A percentile compares a stretch with the other conserved stretches of the same genome.
These are phyloP conservation scores for Elsinoe ampelina DNA, from an alignment of 2,329 filamentous ascomycete species.

Conservation along the genomic window DNA sequence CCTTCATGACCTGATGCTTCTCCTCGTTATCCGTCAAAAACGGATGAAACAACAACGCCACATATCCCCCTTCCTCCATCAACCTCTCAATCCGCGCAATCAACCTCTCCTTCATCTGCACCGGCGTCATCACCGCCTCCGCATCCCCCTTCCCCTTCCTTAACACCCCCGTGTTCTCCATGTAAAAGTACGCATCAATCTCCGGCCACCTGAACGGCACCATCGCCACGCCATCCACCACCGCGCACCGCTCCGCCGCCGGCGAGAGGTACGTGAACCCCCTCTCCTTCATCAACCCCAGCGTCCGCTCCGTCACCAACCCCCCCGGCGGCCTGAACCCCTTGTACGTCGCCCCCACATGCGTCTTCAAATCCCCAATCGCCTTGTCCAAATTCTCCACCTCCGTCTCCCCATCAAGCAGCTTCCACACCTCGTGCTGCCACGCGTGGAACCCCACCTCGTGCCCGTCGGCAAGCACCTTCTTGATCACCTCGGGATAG, in stretches of 20 bases:
- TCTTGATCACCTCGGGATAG: constrained; percentile 20
- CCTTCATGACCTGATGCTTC: constrained; percentile 22
- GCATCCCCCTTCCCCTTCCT: constrained; percentile 22
- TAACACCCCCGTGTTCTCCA: constrained; percentile 23
- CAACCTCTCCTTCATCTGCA: constrained; percentile 19
- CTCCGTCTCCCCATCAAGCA: constrained; percentile 20
- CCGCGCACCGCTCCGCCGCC: constrained; percentile 24
- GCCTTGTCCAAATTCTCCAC: constrained; percentile 23
- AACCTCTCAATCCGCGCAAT: constrained; percentile 23
- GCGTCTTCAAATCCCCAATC: constrained; percentile 21
- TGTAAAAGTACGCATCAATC: constrained; percentile 29
- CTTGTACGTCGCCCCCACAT: constrained; percentile 18
- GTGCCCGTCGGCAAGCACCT: constrained; percentile 22
- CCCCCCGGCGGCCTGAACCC: constrained; percentile 28
- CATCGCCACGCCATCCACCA: constrained; percentile 17
- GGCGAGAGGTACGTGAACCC: constrained; percentile 27
- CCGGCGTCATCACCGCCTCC: constrained; percentile 18
- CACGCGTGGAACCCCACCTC: constrained; percentile 28
- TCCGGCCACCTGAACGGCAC: constrained; percentile 22
- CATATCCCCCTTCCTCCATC: constrained; percentile 22
- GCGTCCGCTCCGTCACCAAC: constrained; percentile 23
- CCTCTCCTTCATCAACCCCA: constrained; percentile 23
- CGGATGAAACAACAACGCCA: constrained; percentile 27
- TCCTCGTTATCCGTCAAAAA: constrained; percentile 23
- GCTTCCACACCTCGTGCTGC: constrained; percentile 28